These are phyloP conservation scores for Thalassiosira delicatula DNA, from an alignment of 352 stramenopile species.

Conservation along the genomic window DNA sequence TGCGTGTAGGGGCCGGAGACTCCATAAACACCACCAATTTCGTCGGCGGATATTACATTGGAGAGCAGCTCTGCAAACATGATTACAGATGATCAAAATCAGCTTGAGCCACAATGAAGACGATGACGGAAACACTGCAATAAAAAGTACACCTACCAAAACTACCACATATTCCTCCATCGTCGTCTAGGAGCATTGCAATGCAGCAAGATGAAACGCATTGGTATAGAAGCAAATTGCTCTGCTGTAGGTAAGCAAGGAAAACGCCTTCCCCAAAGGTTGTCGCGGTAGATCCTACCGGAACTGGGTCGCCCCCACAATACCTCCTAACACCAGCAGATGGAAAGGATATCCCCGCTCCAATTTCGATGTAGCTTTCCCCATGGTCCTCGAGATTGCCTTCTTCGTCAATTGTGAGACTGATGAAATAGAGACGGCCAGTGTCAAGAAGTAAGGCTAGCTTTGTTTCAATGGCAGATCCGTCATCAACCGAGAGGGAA, in stretches of 20 bases:
- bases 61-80: constrained; percentile 68
- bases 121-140: neutral
- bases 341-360: constrained; percentile 68
- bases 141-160: constrained; percentile 64
- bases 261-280: constrained; percentile 73
- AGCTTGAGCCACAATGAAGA: neutral
- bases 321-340: constrained; percentile 63
- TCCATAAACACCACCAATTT: constrained; percentile 58
- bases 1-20: constrained; percentile 77
- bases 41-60: constrained; percentile 66
- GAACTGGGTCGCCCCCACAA: constrained; percentile 39
- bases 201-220: constrained; percentile 72
- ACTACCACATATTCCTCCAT: constrained; percentile 68
- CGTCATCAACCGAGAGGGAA: constrained; percentile 43
- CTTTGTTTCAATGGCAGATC: constrained; percentile 55
- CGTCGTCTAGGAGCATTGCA: constrained; percentile 70
- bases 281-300: constrained; percentile 54
- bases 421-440: constrained; percentile 74
- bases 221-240: constrained; percentile 79
- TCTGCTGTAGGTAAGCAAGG: constrained; percentile 70
- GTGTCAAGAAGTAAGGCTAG: constrained; percentile 81
- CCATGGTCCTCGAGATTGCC: constrained; percentile 71
- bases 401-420: constrained; percentile 69
- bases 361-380: constrained; percentile 78
- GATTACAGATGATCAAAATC: neutral